Evolutionary conservation across 2,329 filamentous ascomycete species (phyloP), one percentile per base, ranked within the genome.

Genomic region (Hirsutella rhossiliensis): DNA sequence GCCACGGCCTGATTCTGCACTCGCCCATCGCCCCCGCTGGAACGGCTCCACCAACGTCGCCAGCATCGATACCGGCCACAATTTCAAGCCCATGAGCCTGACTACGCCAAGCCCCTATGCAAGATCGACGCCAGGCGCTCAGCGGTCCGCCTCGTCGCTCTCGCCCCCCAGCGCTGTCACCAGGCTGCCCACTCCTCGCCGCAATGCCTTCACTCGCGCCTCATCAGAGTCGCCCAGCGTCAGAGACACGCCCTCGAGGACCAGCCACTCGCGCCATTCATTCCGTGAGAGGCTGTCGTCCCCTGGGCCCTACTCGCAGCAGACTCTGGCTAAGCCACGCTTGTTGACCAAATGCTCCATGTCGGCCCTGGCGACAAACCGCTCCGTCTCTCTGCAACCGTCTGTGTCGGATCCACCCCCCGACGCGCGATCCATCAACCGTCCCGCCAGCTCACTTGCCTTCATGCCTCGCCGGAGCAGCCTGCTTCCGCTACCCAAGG

Each of bases 1-100:
- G 41, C 59, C 71, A 44, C 67, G 72, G 42, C 66, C 73, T 45
- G 56, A 65, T 34, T 65, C 69, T 2, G 68, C 67, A 11, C 51
- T 70, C 30, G 58, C 73, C 45, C 69, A 75, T 45, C 78, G 82
- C 42, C 86, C 86, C 4, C 74, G 79, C 46, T 92, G 86, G 86
- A 90, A 81, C 56, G 57, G 55, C 11, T 84, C 80, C 28, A 76
- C 79, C 6, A 87, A 82, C 13, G 39, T 40, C 31, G 18, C 38
- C 28, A 19, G 79, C 48, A 66, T 79, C n/a, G 72, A 82, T 29
- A 74, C 76, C n/a, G 79, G 80, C 23, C 80, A 84, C 59, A 77
- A 78, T 57, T 83, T 79, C 63, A 82, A 77, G 53, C 76, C 81
- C 11, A 62, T 82, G 11, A 75, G 63, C 31, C 62, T 77, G 38